Conservation (phyloP, 1,284 basidiomycete species). For the Microbotryum intermedium region DNA sequence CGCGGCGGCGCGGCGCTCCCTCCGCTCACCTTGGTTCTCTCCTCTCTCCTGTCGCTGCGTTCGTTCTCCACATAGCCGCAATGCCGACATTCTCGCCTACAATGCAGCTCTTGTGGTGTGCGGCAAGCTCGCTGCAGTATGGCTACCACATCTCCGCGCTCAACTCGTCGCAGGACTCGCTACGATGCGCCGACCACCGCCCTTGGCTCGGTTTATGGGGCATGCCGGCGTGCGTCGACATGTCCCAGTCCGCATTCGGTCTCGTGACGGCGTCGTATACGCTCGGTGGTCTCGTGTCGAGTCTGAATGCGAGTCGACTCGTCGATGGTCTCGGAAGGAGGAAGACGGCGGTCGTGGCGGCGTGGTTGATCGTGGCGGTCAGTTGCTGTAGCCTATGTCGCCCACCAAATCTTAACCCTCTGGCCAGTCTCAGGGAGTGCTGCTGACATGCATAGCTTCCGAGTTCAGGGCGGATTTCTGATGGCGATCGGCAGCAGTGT, state of each 20-base stretch:
- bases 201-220: not conserved
- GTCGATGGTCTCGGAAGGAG: constrained; percentile 26
- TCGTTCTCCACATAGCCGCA: too few relatives aligned
- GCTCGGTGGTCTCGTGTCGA: constrained; percentile 38
- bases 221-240: constrained; percentile 19
- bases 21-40: too few relatives aligned
- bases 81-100: too few relatives aligned
- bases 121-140: constrained; percentile 20
- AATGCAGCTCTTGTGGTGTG: too few relatives aligned
- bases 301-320: constrained; percentile 30
- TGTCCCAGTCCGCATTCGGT: constrained; percentile 8
- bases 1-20: too few relatives aligned
- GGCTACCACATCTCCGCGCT: constrained; percentile 32
- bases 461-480: constrained; percentile 5
- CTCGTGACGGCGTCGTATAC: constrained; percentile 39
- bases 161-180: constrained; percentile 24
- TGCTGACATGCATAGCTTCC: not conserved
- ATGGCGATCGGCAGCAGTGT: constrained; percentile 22
- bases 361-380: constrained; percentile 12
- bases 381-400: not conserved
- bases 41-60: too few relatives aligned
- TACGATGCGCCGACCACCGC: constrained; percentile 12
- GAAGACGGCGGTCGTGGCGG: constrained; percentile 14
- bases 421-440: too few relatives aligned
- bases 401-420: not conserved